These are phyloP conservation scores for Lecanosticta acicola DNA, from an alignment of 2,329 filamentous ascomycete genomes.

Conservation along the genomic window DNA sequence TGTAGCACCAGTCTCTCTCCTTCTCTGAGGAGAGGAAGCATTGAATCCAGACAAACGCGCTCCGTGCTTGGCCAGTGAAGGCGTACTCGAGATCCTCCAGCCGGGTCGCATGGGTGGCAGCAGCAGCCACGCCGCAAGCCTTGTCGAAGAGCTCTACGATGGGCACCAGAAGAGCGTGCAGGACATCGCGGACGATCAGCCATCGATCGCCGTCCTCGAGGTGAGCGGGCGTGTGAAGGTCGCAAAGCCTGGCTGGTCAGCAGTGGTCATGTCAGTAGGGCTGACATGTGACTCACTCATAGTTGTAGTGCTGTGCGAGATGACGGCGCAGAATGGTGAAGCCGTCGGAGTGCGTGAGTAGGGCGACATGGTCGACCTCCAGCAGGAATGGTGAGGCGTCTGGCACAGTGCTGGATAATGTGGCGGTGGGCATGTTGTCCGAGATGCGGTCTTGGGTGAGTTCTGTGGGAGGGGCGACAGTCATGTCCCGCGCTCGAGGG, in stretches of 20 bases:
- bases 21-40: slow-evolving; percentile 52
- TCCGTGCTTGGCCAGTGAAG: slow-evolving; percentile 52
- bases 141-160: slow-evolving; percentile 52
- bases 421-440: slow-evolving; percentile 13
- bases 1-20: slow-evolving; percentile 51
- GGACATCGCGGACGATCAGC: slow-evolving; percentile 53
- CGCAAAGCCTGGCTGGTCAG: slow-evolving; percentile 42
- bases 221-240: slow-evolving; percentile 34
- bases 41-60: slow-evolving; percentile 55
- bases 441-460: background rate
- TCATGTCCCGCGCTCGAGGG: background rate
- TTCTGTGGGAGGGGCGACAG: background rate
- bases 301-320: slow-evolving; percentile 36
- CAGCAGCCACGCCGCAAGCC: slow-evolving; percentile 49
- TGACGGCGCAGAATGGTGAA: slow-evolving; percentile 41
- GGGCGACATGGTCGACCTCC: slow-evolving; percentile 37
- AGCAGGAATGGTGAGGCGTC: slow-evolving; percentile 40
- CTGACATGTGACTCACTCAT: slow-evolving; percentile 29
- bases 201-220: slow-evolving; percentile 35
- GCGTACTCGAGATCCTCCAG: slow-evolving; percentile 52
- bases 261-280: background rate
- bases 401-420: slow-evolving; percentile 11
- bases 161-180: slow-evolving; percentile 55
- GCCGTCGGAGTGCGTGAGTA: slow-evolving; percentile 37
- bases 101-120: slow-evolving; percentile 44